Conservation (phyloP, 768 basidiomycete genomes). For the Cantharellus anzutake region DNA sequence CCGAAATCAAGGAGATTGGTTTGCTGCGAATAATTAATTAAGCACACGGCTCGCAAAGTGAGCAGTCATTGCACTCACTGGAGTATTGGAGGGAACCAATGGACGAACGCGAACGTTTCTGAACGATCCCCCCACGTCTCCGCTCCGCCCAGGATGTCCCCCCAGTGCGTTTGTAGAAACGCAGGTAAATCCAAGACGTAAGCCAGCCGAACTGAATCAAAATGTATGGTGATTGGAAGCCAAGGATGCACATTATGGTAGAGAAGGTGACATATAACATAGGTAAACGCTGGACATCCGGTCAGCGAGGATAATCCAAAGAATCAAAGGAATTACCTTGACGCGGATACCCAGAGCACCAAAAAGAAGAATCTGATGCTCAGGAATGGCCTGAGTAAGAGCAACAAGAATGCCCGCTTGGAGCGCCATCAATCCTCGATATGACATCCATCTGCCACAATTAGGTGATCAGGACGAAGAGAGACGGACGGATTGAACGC, state of each 20-base stretch:
- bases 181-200: conserved; percentile 83
- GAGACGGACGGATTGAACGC: background rate
- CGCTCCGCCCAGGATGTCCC: conserved; percentile 38
- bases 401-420: conserved; percentile 83
- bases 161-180: conserved; percentile 86
- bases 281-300: conserved; percentile 47
- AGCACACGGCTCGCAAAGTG: background rate
- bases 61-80: conserved; percentile 39
- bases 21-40: conserved; percentile 25
- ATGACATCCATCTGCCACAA: conserved; percentile 48
- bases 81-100: conserved; percentile 92
- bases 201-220: conserved; percentile 99
- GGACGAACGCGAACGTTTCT: conserved; percentile 87
- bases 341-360: conserved; percentile 72
- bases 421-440: conserved; percentile 85
- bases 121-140: conserved; percentile 76
- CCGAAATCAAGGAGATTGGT: conserved; percentile 48
- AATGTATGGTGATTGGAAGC: conserved; percentile 79
- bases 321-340: conserved; percentile 36
- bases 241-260: conserved; percentile 62
- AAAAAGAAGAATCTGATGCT: conserved; percentile 90
- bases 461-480: conserved; percentile 21
- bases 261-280: conserved; percentile 88
- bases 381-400: conserved; percentile 94
- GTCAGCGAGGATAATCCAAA: background rate